These are phyloP conservation scores for Monascus purpureus DNA, from an alignment of 495 filamentous ascomycete species.

Conservation along the genomic window DNA sequence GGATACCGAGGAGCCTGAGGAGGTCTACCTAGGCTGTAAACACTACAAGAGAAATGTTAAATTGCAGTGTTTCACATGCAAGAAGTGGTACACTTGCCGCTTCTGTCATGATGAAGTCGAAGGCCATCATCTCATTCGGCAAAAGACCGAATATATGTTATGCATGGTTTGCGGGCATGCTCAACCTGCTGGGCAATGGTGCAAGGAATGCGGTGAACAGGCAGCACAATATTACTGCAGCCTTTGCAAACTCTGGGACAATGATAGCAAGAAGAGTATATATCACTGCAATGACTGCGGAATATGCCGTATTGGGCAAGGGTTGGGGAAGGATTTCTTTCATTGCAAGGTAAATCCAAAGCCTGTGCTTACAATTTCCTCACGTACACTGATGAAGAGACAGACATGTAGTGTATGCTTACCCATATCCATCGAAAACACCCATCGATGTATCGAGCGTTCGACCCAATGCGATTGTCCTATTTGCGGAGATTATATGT, in stretches of 20 bases:
- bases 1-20: constrained; percentile 26
- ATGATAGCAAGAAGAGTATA: constrained; percentile 78
- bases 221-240: constrained; percentile 89
- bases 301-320: constrained; percentile 82
- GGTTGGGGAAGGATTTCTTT: constrained; percentile 89
- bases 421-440: constrained; percentile 60
- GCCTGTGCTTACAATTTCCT: too few relatives aligned
- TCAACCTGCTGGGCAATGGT: constrained; percentile 68
- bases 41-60: constrained; percentile 97
- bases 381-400: constrained; percentile 2
- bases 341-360: constrained; percentile 88
- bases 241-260: constrained; percentile 94
- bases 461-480: constrained; percentile 93
- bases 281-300: constrained; percentile 97
- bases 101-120: constrained; percentile 86
- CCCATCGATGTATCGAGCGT: constrained; percentile 89
- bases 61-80: constrained; percentile 78
- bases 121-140: constrained; percentile 67
- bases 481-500: constrained; percentile 97
- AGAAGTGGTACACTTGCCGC: constrained; percentile 87
- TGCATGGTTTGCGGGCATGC: constrained; percentile 91
- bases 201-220: constrained; percentile 57
- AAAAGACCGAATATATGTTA: constrained; percentile 85
- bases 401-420: constrained; percentile 88
- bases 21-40: constrained; percentile 55